Evolutionary conservation across 352 stramenopile species (phyloP).

Genomic region (Phytophthora multivora): DNA sequence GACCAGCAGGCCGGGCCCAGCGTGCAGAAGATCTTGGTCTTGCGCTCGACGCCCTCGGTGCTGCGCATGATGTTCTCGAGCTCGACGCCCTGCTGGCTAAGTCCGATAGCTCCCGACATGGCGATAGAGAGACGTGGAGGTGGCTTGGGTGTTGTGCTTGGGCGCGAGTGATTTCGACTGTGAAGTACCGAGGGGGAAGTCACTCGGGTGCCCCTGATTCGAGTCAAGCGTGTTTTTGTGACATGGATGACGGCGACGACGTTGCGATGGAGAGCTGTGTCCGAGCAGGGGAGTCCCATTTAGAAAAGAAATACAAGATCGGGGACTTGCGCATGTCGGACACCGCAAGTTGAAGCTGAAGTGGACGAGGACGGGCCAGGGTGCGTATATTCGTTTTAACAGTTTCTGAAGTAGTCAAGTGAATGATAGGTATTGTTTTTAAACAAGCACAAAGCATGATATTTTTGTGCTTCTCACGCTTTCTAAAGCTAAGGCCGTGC

Average conservation of each 20-base stretch:
- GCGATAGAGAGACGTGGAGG: neutral
- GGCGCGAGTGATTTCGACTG: slow-evolving; percentile 12
- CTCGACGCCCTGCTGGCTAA: slow-evolving; percentile 33
- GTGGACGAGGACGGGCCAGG: neutral
- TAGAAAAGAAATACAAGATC: neutral
- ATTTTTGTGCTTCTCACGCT: neutral
- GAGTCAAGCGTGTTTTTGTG: slow-evolving; percentile 12
- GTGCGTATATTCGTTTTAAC: neutral
- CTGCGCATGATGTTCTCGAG: slow-evolving; percentile 42
- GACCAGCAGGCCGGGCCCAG: slow-evolving; percentile 92
- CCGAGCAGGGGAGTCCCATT: neutral
- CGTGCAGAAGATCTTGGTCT: slow-evolving; percentile 93
- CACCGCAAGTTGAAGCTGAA: neutral
- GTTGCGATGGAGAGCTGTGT: neutral
- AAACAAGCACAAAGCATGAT: neutral
- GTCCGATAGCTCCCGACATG: slow-evolving; percentile 36
- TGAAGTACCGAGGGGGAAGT: slow-evolving; percentile 1
- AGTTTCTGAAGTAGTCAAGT: neutral
- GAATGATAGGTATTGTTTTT: neutral
- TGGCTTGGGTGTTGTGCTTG: slow-evolving; percentile 23
- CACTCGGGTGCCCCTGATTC: neutral
- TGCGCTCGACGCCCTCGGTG: slow-evolving; percentile 41
- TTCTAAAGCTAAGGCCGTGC: too few relatives aligned
- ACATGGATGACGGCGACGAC: neutral
- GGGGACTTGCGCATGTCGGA: neutral